Evolutionary conservation across 768 basidiomycete species (phyloP).

Genomic region (Mycena latifolia): DNA sequence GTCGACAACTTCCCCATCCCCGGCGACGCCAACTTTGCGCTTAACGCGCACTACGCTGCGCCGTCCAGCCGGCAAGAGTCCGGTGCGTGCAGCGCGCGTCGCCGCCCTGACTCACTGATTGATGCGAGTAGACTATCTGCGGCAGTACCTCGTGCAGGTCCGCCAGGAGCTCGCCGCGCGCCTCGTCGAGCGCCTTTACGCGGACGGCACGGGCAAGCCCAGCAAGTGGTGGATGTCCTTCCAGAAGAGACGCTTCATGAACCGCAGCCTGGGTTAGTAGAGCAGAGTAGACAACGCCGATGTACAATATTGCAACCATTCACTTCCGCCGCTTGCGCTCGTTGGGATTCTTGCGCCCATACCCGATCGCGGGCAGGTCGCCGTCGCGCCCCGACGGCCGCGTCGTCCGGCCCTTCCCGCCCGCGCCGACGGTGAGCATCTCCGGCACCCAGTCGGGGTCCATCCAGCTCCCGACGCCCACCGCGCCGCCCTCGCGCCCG

Average conservation of each 20-base stretch:
- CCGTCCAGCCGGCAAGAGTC: slow-evolving; percentile 83
- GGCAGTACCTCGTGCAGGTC: slow-evolving; percentile 92
- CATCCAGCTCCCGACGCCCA: slow-evolving; percentile 85
- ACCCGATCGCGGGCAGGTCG: slow-evolving; percentile 87
- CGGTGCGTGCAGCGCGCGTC: slow-evolving; percentile 59
- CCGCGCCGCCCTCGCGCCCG: slow-evolving; percentile 60
- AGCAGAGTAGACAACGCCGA: slow-evolving; percentile 22
- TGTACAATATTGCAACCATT: slow-evolving; percentile 28
- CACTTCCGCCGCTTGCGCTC: slow-evolving; percentile 75
- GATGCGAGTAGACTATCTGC: slow-evolving; percentile 77
- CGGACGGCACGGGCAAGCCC: slow-evolving; percentile 92
- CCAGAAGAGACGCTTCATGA: slow-evolving; percentile 98
- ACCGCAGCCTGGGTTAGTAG: slow-evolving; percentile 84
- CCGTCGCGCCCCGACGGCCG: slow-evolving; percentile 66
- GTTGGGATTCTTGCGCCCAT: slow-evolving; percentile 93
- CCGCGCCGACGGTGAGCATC: slow-evolving; percentile 73
- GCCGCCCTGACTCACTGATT: slow-evolving; percentile 24
- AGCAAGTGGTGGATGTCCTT: slow-evolving; percentile 99
- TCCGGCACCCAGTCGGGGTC: slow-evolving; percentile 96
- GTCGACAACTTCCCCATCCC: slow-evolving; percentile 96
- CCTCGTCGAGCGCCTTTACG: slow-evolving; percentile 90
- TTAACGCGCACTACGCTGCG: slow-evolving; percentile 92
- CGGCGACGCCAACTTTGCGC: slow-evolving; percentile 93
- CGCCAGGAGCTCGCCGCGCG: slow-evolving; percentile 93
- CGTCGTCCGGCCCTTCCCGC: slow-evolving; percentile 77